Conservation (phyloP, 768 basidiomycete species). For the Russula sp. region DNA sequence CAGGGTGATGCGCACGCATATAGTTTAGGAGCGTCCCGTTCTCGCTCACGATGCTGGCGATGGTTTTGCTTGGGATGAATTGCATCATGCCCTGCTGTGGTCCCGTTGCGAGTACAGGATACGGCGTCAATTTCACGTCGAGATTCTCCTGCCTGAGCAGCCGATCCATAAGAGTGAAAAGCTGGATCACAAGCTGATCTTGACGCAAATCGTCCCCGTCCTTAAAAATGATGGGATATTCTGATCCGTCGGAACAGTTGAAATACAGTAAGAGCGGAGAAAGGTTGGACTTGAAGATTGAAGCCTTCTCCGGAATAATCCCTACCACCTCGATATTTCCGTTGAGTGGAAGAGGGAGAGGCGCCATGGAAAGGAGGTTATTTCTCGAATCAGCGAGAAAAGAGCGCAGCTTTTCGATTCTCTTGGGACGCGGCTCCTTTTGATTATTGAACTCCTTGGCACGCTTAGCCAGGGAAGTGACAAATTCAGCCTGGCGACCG, state of each 20-base stretch:
- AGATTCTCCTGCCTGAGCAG: conserved; percentile 91
- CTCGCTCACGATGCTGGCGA: conserved; percentile 92
- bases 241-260: conserved; percentile 73
- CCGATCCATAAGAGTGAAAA: conserved; percentile 98
- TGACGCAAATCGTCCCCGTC: conserved; percentile 98
- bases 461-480: conserved; percentile 78
- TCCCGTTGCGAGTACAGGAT: conserved; percentile 90
- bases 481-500: conserved; percentile 84
- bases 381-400: conserved; percentile 83
- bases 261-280: conserved; percentile 90
- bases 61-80: conserved; percentile 92
- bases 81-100: conserved; percentile 92
- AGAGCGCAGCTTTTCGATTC: conserved; percentile 91
- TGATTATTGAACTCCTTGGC: conserved; percentile 84
- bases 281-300: conserved; percentile 96
- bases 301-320: conserved; percentile 86
- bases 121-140: conserved; percentile 86
- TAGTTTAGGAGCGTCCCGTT: conserved; percentile 85
- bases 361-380: conserved; percentile 67
- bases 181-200: conserved; percentile 95
- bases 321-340: conserved; percentile 81
- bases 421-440: conserved; percentile 93
- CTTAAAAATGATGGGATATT: conserved; percentile 96
- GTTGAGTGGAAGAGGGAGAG: conserved; percentile 86
- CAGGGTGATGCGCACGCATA: conserved; percentile 77